phyloP scores from a whole-genome alignment of 176 grass and related monocot genomes.

The Ensete ventricosum region DNA sequence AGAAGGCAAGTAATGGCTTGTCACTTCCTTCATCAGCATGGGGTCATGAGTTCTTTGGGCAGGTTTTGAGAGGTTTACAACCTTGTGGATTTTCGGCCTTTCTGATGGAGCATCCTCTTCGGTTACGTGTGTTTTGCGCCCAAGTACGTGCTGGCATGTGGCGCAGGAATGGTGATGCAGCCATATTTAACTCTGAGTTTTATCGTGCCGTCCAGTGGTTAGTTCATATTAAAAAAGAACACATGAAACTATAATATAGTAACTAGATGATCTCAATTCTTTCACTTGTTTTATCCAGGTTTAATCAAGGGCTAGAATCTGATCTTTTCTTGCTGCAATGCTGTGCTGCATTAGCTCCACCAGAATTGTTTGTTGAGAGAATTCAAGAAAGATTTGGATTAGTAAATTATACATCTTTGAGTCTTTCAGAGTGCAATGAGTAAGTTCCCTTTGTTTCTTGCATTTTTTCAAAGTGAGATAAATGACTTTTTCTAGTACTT shows the following conservation, averaged over 20 bases:
- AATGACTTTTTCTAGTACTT: background rate
- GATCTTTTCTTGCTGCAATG: conserved; percentile 95
- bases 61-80: conserved; percentile 44
- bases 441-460: conserved; percentile 26
- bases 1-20: conserved; percentile 10
- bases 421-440: conserved; percentile 69
- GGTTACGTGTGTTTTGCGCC: conserved; percentile 83
- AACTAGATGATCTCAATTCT: conserved; percentile 9
- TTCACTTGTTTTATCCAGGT: conserved; percentile 45
- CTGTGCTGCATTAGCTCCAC: conserved; percentile 88
- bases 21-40: conserved; percentile 23
- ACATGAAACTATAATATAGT: background rate
- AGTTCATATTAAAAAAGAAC: conserved; percentile 22
- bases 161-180: conserved; percentile 94
- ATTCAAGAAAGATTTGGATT: conserved; percentile 96
- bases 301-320: conserved; percentile 85
- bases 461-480: background rate
- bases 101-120: conserved; percentile 97
- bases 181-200: conserved; percentile 67
- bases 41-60: conserved; percentile 52
- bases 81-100: conserved; percentile 66
- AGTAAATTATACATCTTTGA: conserved; percentile 62
- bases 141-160: conserved; percentile 98
- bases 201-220: conserved; percentile 91
- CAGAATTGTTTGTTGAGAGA: conserved; percentile 77